phyloP scores from a whole-genome alignment of 345 rosid species.

The Zanthoxylum bungeanum region DNA sequence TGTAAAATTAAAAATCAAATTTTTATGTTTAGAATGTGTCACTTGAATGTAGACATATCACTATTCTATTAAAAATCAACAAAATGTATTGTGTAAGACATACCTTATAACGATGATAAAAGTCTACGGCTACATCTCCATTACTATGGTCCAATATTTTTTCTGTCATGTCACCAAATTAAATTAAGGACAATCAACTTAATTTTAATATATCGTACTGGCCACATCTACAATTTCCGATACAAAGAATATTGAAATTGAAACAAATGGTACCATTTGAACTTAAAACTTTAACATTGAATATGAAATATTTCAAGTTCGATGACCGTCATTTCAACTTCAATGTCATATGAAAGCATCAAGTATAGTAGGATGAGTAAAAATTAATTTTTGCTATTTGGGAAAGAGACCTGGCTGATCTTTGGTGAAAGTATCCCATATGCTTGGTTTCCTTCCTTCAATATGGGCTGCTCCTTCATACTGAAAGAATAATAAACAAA shows the following conservation, averaged over 20 bases:
- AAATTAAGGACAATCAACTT: background rate
- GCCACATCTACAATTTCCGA: no score
- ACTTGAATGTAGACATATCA: no score
- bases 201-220: no score
- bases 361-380: no score
- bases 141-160: slow-evolving; percentile 36
- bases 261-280: no score
- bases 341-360: no score
- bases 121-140: slow-evolving; percentile 42
- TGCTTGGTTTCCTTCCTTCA: slow-evolving; percentile 18
- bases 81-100: no score
- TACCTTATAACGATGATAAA: slow-evolving; percentile 41
- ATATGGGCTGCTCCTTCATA: slow-evolving; percentile 15
- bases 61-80: no score
- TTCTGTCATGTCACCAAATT: slow-evolving; percentile 13
- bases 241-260: background rate
- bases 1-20: background rate
- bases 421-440: slow-evolving; percentile 17
- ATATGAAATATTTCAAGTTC: no score
- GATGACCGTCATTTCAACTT: no score
- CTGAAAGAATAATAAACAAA: background rate
- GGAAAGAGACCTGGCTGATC: background rate
- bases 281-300: no score
- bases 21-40: no score
- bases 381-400: background rate